Conservation (phyloP, 805 yeast genomes). For the Ascoidea rubescens region DNA sequence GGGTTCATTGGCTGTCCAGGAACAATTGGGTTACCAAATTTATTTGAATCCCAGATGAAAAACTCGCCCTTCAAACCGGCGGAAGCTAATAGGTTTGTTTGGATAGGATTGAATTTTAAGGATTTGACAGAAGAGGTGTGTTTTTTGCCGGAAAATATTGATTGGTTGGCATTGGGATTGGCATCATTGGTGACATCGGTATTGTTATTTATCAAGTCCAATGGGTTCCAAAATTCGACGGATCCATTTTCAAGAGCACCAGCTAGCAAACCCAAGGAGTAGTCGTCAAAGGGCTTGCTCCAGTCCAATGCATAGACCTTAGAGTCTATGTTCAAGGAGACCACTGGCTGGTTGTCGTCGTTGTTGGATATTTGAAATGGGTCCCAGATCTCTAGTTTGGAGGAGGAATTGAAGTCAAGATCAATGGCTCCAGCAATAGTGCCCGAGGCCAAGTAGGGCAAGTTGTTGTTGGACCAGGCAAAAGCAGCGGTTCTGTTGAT, state of each 20-base stretch:
- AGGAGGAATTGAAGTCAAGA: conserved; percentile 66
- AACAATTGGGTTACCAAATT: conserved; percentile 23
- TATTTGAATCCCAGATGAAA: conserved; percentile 76
- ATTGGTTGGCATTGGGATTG: conserved; percentile 19
- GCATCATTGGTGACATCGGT: conserved; percentile 17
- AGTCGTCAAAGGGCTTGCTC: conserved; percentile 38
- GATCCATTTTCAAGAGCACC: conserved; percentile 83
- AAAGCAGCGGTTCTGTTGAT: not conserved
- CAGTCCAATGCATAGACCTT: conserved; percentile 76
- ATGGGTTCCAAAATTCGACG: conserved; percentile 66
- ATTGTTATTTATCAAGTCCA: conserved; percentile 25
- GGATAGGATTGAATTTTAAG: conserved; percentile 65
- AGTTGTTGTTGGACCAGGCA: not conserved
- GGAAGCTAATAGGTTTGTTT: conserved; percentile 60
- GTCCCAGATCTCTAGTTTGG: conserved; percentile 73
- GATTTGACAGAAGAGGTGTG: conserved; percentile 63
- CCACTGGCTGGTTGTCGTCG: conserved; percentile 21
- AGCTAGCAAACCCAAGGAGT: conserved; percentile 38
- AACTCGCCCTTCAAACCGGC: conserved; percentile 88
- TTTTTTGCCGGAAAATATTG: conserved; percentile 35
- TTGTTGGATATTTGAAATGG: conserved; percentile 26
- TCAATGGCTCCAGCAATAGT: conserved; percentile 27
- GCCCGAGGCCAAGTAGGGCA: not conserved
- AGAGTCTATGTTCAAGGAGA: conserved; percentile 32
- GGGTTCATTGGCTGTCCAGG: conserved; percentile 78